Evolutionary conservation across 2,329 filamentous ascomycete species (phyloP), one percentile per base, ranked within the genome.

Genomic region (Golovinomyces cichoracearum): DNA sequence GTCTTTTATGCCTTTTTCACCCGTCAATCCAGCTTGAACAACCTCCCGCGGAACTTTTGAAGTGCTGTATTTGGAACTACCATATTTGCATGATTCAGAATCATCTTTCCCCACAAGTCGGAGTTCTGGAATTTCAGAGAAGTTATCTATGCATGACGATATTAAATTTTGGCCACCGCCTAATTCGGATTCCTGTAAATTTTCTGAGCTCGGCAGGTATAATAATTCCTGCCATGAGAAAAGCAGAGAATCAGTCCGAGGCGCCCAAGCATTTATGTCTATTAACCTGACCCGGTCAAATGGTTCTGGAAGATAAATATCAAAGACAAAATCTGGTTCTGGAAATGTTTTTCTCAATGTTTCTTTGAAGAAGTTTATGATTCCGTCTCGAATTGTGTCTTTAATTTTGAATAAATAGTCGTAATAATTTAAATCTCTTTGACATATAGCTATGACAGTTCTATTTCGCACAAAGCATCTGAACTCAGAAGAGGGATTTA

Each of bases 21-120:
- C 80, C 1, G 71, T 71, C 54, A 72, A 57, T 54, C 74, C 73
- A 19, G 76, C 77, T 55, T 80, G 75, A 1, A 94, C 86, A 1
- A 95, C 84, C 56, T 98, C 90, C 62, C 79, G 85, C 0, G 90
- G 90, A 56, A 98, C 66, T 64, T 95, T 98, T 61, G 95, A 88
- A 2, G 90, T 88, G 52, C 85, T 93, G 63, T 93, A 95, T 58
- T 88, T 82, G 1, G 84, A 74, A 4, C 82, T 80, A 54, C 74
- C 77, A 60, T 94, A 92, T 56, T 80, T 81, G 60, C 84, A 90
- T 0, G 86, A 86, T 52, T 88, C 82, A 0, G 86, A 84, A 55
- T 95, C 88, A 53, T 88, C 80, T 60, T 78, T 77, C 56, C 79
- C 75, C 44, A 98, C 74, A 7, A 95, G 68, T 38, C 88, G 72